A percentile compares a stretch with the other conserved stretches of the same genome.
phyloP scores from a whole-genome alignment of 306 rosid species.

The Vicia sativa region DNA sequence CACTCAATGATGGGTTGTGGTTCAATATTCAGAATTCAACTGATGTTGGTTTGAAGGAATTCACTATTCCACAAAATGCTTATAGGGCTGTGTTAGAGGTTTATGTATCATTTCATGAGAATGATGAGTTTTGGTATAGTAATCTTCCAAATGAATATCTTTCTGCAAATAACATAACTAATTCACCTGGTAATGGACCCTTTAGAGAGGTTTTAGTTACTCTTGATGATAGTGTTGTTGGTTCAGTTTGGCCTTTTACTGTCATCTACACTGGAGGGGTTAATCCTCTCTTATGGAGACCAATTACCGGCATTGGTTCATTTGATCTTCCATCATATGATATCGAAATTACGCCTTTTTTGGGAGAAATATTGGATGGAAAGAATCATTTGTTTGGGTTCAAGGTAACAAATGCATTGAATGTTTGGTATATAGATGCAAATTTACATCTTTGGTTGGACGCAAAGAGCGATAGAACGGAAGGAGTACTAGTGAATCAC shows the following conservation, averaged over 20 bases:
- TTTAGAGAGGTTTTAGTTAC: conserved; percentile 84
- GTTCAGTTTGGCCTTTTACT: conserved; percentile 86
- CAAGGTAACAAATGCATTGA: conserved; percentile 78
- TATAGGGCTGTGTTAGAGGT: conserved; percentile 91
- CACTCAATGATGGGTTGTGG: conserved; percentile 83
- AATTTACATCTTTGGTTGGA: conserved; percentile 95
- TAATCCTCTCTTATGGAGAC: conserved; percentile 93
- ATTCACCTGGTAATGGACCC: conserved; percentile 74
- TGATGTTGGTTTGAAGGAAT: conserved; percentile 55
- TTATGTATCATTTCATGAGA: conserved; percentile 90
- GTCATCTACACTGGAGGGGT: conserved; percentile 89
- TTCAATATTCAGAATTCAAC: conserved; percentile 59
- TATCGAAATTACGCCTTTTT: conserved; percentile 80
- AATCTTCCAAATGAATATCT: conserved; percentile 72
- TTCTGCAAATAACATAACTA: conserved; percentile 57
- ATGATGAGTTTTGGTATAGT: conserved; percentile 81
- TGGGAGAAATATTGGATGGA: conserved; percentile 74
- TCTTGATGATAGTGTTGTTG: conserved; percentile 66
- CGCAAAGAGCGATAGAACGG: conserved; percentile 47
- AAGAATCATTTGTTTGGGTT: conserved; percentile 63
- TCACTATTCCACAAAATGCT: conserved; percentile 66
- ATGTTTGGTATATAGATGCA: conserved; percentile 88
- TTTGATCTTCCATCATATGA: conserved; percentile 87
- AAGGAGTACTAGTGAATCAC: conserved; percentile 58
- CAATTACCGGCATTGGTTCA: conserved; percentile 83